Evolutionary conservation across 495 filamentous ascomycete genomes (phyloP), one percentile per base, ranked within the genome.

Genomic region (Beverwykella pulmonaria): DNA sequence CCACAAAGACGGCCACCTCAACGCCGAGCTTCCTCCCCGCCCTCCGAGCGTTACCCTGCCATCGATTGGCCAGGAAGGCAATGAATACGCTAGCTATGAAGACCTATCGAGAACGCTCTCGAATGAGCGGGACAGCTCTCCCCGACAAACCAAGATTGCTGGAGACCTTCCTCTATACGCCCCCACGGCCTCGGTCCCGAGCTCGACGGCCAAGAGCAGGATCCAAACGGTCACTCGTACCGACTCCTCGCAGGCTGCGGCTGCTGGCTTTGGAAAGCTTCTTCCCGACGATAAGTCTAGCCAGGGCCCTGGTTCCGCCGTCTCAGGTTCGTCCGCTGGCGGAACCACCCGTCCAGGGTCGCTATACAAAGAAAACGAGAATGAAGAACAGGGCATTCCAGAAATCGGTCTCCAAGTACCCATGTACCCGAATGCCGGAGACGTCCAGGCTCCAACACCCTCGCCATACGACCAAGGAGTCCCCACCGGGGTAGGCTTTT

Each of bases 361-460:
- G 71, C 32, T 82, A 73, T 57, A 81, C 81, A 56, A 82, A 50
- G 78, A 82, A n/a, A n/a, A 44, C 15, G 32, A 34, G 32, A 86
- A 72, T 14, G 87, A 90, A 20, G 91, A 92, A 67, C 86, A 89
- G 65, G 93, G 93, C 14, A 96, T 97, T 66, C 93, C 92, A 12
- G 90, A 93, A 73, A 94, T 96, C 65, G 92, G 92, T 39, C 82
- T 87, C 72, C 84, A 92, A 70, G 93, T 98, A 22, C 95, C 94
- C 34, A 96, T 99, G 92, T 89, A 93, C 72, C 88, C 88, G 36
- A 87, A 95, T 78, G 93, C 92, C 41, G 94, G 94, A 47, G 94
- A 98, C 76, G 95, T 99, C 10, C 94, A 99, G 78, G 94, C 94
- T 14, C 94, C 94, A 0, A 93, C 95, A 0, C 92, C 93, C 2